phyloP scores from a whole-genome alignment of 305 asterid genomes.

The Fraxinus sp. region DNA sequence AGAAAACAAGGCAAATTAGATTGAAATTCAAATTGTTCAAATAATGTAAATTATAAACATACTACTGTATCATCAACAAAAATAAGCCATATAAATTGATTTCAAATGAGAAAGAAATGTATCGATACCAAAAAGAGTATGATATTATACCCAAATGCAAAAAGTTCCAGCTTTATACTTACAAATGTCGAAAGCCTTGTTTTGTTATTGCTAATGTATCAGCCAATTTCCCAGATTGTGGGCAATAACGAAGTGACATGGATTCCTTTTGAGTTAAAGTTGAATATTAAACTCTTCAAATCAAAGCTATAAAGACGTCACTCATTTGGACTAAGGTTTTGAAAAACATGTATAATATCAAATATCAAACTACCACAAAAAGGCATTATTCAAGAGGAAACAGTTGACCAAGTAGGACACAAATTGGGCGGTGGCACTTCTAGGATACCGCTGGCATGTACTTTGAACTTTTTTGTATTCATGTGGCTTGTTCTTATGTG shows the following conservation, averaged over 20 bases:
- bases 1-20: neutral
- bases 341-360: neutral
- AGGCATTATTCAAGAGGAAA: neutral
- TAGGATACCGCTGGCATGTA: neutral
- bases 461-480: neutral
- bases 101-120: neutral
- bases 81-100: neutral
- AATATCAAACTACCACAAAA: neutral
- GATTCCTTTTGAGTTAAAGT: neutral
- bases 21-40: neutral
- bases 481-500: neutral
- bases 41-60: neutral
- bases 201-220: neutral
- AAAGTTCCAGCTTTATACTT: neutral
- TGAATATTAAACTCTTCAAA: neutral
- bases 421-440: neutral
- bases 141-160: neutral
- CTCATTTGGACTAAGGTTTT: neutral
- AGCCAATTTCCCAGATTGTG: neutral
- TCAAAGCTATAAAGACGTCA: neutral
- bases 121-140: neutral
- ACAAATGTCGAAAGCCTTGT: neutral
- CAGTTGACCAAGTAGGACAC: neutral
- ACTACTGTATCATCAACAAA: neutral
- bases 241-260: neutral